phyloP scores from a whole-genome alignment of 1,139 yeast species.

The Kodamaea anthophila region DNA sequence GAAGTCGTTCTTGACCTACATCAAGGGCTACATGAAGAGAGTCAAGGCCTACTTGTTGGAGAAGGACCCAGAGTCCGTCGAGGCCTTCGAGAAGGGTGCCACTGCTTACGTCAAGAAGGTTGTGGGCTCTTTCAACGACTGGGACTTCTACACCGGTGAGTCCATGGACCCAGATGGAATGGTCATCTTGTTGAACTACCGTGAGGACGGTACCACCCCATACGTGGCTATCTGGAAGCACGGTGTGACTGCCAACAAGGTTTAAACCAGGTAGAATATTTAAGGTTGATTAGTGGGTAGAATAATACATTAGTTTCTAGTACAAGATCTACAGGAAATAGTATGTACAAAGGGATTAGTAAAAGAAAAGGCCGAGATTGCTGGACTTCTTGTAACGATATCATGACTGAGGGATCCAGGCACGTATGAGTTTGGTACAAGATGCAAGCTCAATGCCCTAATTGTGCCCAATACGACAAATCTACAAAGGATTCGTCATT shows the following conservation, averaged over 20 bases:
- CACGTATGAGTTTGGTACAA: no score
- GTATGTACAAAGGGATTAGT: no score
- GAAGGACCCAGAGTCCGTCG: conserved; percentile 78
- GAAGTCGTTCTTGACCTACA: conserved; percentile 92
- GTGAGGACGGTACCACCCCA: conserved; percentile 99
- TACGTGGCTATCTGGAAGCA: conserved; percentile 98
- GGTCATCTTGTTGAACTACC: conserved; percentile 97
- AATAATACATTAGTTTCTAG: no score
- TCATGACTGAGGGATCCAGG: no score
- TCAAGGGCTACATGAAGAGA: conserved; percentile 97
- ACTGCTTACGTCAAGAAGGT: conserved; percentile 92
- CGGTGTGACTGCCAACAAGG: conserved; percentile 85
- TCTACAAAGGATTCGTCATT: no score
- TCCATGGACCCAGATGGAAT: conserved; percentile 99
- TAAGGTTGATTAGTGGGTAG: no score
- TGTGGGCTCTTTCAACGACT: conserved; percentile 90
- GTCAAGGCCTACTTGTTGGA: conserved; percentile 87
- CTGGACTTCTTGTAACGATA: no score
- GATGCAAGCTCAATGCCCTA: no score
- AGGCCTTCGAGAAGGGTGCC: conserved; percentile 95
- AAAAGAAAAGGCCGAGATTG: no score
- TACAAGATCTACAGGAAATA: no score
- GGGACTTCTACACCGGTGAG: conserved; percentile 99
- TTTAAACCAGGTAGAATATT: conserved; percentile 43
- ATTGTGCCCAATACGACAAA: no score